phyloP scores from a whole-genome alignment of 371 early-diverging fungal genomes.

The Zopfochytrium polystomum region DNA sequence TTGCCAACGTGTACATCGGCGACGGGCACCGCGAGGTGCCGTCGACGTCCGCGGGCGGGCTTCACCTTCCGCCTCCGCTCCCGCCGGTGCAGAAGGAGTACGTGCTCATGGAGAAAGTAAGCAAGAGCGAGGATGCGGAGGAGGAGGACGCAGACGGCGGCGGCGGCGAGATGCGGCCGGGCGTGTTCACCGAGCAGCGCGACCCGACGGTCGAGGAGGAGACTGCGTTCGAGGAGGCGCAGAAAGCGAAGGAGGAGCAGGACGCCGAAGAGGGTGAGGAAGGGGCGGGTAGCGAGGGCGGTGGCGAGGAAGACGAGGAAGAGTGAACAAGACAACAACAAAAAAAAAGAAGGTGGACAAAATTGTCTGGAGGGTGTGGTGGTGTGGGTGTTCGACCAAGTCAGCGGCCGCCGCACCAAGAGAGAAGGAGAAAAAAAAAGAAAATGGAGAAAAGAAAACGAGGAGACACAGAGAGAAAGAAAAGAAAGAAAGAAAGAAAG shows the following conservation, averaged over 20 bases:
- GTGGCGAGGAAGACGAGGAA: constrained; percentile 37
- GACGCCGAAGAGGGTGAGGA: constrained; percentile 39
- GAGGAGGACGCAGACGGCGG: constrained; percentile 25
- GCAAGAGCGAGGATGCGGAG: constrained; percentile 21
- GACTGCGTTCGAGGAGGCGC: constrained; percentile 41
- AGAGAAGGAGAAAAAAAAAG: too few relatives aligned
- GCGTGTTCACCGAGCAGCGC: constrained; percentile 32
- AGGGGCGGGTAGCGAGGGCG: constrained; percentile 24
- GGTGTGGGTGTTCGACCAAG: too few relatives aligned
- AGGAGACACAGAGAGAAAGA: too few relatives aligned
- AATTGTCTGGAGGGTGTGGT: too few relatives aligned
- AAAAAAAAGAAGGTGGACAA: too few relatives aligned
- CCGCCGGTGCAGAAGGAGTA: constrained; percentile 44
- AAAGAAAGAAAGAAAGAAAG: too few relatives aligned
- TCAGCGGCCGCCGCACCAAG: too few relatives aligned
- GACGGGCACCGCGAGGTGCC: constrained; percentile 47
- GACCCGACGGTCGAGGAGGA: constrained; percentile 55
- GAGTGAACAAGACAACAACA: too few relatives aligned
- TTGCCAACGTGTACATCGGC: constrained; percentile 55
- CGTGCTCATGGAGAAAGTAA: constrained; percentile 16
- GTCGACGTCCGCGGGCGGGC: constrained; percentile 11
- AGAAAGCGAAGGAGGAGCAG: constrained; percentile 40
- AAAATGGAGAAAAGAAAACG: too few relatives aligned
- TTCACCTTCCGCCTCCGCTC: constrained; percentile 35
- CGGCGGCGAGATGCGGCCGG: constrained; percentile 18